Evolutionary conservation across 768 basidiomycete genomes (phyloP), one percentile per base, ranked within the genome.

Genomic region (Artomyces pyxidatus): DNA sequence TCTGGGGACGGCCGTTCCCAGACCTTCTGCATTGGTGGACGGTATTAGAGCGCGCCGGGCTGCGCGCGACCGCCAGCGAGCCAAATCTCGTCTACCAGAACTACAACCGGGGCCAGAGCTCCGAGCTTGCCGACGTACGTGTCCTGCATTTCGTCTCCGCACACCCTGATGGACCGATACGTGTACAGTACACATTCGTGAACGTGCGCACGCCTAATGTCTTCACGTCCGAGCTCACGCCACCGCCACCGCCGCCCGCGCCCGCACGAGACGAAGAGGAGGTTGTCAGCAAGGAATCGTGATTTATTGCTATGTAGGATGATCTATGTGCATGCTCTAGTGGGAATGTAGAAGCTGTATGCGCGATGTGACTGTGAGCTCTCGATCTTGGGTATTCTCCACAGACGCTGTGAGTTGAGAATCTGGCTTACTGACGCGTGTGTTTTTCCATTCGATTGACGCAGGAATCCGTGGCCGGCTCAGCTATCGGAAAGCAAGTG

Each of bases 31-130:
- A 63, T 1, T 76, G 73, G 72, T 76, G 74, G 74, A 65, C 67
- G 58, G 61, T 63, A 58, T 58, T 77, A 3, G 74, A 77, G 58
- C 58, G 63, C 32, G 71, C 71, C 6, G 76, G 74, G 25, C 56
- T 77, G 38, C 62, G 74, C 43, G 69, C 74, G 14, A 74, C 75
- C 47, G 71, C 68, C 67, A 70, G 67, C 3, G 74, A 76, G 60
- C 61, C 65, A 5, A 69, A 69, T 50, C 37, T 69, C 38, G 55
- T 66, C 4, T 65, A 66, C 50, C 52, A 63, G 16, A 67, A 67
- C 48, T 54, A 52, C 28, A 54, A 60, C 42, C 49, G 61, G n/a
- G 51, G 58, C 19, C 53, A 51, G 23, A 50, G 58, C 4, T 58
- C 65, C 12, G 59, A 58, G 30, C 54, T 67, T 4, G 59, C 62